Base-by-base conservation (phyloP, 2,329 filamentous ascomycete genomes). In the Ascochyta fabae region DNA sequence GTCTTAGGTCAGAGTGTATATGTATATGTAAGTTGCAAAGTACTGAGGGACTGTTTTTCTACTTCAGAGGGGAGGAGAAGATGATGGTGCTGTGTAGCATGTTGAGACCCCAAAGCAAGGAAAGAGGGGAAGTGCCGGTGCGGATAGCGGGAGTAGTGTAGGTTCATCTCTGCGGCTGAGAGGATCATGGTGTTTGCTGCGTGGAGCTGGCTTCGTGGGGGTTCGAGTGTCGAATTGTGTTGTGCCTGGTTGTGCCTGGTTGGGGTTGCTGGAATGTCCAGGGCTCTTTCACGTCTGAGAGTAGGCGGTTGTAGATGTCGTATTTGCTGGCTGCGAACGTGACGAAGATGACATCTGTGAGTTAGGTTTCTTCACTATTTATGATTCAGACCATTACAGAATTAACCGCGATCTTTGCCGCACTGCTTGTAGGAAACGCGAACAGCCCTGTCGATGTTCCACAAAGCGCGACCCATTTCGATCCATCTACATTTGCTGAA, bases 381-480 rank as follows among this genome's bases (percentile, higher is more conserved):
- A 54, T 56, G 13, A 73, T 47, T 68, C 73, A 75, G 23, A 66
- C 58, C 2, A 58, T 22, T 2, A 72, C 66, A 3, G 67, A 65
- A 2, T 62, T 52, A 7, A 72, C 64, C 0, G 73, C 73, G 22
- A 74, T 68, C 7, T 56, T 46, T 3, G 69, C 67, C 3, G 73
- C 73, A 29, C 66, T 42, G 19, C 49, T 57, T 0, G 61, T 58
- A 4, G 73, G 74, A 35, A 74, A 76, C 7, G 70, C 67, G 41
- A 74, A 76, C n/a, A 74, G 34, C 0, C 74, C 74, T 1, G 74
- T 76, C 5, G 72, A 75, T 22, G 75, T 68, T 13, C 73, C 67
- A 51, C 73, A 76, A 27, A 76, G 60, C 6, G 69, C 71, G 3
- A 76, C 54, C 1, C 63, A 61, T 36, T 73, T 74, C 12, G 62